Evolutionary conservation across 148 eudicot species (phyloP).

Genomic region (Bassia scoparia): DNA sequence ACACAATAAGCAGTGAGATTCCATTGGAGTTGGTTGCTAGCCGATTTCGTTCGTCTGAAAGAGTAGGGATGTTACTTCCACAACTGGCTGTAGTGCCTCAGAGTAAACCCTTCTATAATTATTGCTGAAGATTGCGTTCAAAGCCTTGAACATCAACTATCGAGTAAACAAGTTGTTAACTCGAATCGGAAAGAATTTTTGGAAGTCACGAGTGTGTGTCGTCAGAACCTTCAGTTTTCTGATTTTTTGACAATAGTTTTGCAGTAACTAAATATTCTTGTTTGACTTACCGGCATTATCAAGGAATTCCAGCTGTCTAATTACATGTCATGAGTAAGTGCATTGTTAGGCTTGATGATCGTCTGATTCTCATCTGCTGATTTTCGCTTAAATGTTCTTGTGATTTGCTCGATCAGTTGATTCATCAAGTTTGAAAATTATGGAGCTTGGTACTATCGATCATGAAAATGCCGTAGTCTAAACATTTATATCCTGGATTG

Average conservation of each 20-base stretch:
- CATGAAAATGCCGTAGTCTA: too few species aligned
- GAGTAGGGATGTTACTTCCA: conserved; percentile 63
- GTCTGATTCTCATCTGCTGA: too few species aligned
- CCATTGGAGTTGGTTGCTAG: conserved; percentile 98
- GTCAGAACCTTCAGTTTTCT: neutral
- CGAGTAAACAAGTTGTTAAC: conserved; percentile 43
- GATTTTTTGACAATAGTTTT: neutral
- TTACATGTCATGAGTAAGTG: too few species aligned
- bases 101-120: conserved; percentile 40
- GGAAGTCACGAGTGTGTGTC: conserved; percentile 44
- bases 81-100: conserved; percentile 30
- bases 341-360: too few species aligned
- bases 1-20: conserved; percentile 12
- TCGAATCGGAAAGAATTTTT: conserved; percentile 57
- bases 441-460: too few species aligned
- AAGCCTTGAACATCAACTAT: conserved; percentile 54
- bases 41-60: conserved; percentile 60
- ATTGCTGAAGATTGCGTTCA: conserved; percentile 83
- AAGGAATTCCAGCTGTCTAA: too few species aligned
- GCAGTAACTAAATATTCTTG: neutral
- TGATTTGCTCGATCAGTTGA: too few species aligned
- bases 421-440: too few species aligned
- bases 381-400: too few species aligned
- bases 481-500: too few species aligned
- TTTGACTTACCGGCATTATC: too few species aligned